phyloP scores from a whole-genome alignment of 352 stramenopile genomes.

The Globisporangium okanoganense region DNA sequence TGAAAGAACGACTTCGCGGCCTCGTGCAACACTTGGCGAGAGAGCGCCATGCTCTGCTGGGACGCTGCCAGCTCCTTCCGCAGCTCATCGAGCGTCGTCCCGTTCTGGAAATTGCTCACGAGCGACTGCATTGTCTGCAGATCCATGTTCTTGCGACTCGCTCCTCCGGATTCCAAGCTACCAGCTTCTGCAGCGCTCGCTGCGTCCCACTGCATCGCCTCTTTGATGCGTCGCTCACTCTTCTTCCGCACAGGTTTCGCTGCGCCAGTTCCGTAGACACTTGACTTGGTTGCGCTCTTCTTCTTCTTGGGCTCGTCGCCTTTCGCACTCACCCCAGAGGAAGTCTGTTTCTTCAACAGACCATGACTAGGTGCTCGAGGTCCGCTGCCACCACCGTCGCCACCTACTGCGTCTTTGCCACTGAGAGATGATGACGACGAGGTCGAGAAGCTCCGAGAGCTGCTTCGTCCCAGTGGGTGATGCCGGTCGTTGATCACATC shows the following conservation, averaged over 20 bases:
- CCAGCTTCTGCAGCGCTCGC: conserved; percentile 4
- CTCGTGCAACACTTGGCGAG: conserved; percentile 57
- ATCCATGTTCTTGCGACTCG: conserved; percentile 39
- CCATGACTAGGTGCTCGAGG: not conserved
- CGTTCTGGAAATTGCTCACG: conserved; percentile 70
- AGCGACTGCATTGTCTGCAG: conserved; percentile 58
- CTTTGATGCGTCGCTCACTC: conserved; percentile 17
- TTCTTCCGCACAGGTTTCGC: conserved; percentile 46
- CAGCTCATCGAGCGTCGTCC: conserved; percentile 56
- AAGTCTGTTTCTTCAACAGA: conserved; percentile 13
- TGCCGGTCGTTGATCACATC: conserved; percentile 15
- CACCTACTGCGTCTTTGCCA: not conserved
- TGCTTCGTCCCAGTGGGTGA: conserved; percentile 3
- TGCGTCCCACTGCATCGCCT: conserved; percentile 21
- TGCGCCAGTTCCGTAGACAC: conserved; percentile 26
- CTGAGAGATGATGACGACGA: conserved; percentile 8
- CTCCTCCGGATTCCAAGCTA: conserved; percentile 16
- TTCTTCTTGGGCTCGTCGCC: conserved; percentile 35
- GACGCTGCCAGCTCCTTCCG: conserved; percentile 60
- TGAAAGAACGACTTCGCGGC: conserved; percentile 70
- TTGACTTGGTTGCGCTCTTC: conserved; percentile 13
- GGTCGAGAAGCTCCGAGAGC: conserved; percentile 3
- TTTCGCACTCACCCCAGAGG: conserved; percentile 1
- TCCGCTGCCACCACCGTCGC: not conserved
- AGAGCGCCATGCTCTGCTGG: conserved; percentile 66